Evolutionary conservation across 2,329 filamentous ascomycete species (phyloP).

Genomic region (Diplodia intermedia): DNA sequence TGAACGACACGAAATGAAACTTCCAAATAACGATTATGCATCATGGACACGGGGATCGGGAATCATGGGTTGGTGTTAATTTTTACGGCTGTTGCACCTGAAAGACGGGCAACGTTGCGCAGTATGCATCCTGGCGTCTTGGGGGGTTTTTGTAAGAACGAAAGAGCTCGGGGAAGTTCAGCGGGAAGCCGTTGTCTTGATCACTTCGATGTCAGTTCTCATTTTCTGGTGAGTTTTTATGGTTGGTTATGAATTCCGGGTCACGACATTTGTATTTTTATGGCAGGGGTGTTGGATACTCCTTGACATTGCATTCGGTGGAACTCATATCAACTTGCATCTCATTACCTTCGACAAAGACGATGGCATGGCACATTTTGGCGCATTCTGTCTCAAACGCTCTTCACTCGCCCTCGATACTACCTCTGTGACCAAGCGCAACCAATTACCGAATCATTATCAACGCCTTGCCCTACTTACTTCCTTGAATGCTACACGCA

Average conservation of each 20-base stretch:
- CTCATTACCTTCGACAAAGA: not conserved
- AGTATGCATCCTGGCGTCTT: conserved; percentile 2
- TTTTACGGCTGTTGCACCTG: not conserved
- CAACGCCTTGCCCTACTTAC: not conserved
- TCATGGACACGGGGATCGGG: not conserved
- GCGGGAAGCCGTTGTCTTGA: not conserved
- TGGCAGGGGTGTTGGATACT: not conserved
- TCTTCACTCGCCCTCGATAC: not conserved
- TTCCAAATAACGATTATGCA: conserved; percentile 19
- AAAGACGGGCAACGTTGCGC: conserved; percentile 12
- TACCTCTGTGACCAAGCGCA: too few relatives aligned
- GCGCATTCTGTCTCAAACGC: not conserved
- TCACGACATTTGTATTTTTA: conserved; percentile 13
- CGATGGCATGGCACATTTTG: not conserved
- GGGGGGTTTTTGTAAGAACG: not conserved
- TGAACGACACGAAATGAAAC: conserved; percentile 49
- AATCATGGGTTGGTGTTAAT: not conserved
- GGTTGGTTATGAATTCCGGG: not conserved
- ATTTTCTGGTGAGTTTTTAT: not conserved
- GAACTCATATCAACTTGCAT: conserved; percentile 3
- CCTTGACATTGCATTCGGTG: not conserved
- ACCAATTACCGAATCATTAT: not conserved
- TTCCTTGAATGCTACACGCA: not conserved
- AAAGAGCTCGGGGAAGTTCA: not conserved
- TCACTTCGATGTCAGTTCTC: not conserved